These are phyloP conservation scores for Ligustrum vulgare DNA, from an alignment of 257 asterid genomes.

Conservation along the genomic window DNA sequence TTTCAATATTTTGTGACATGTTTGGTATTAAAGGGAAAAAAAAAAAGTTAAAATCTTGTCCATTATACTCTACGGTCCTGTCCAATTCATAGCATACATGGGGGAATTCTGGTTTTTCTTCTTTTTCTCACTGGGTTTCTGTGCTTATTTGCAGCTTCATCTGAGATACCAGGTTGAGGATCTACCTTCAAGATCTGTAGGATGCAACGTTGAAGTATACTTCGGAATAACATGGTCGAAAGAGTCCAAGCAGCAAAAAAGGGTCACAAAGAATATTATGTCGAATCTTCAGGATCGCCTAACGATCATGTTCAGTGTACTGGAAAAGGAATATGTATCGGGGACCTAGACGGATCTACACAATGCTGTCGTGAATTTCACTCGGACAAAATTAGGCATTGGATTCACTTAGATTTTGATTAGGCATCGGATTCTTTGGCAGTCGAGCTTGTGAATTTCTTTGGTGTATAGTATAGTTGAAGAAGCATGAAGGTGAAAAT, in stretches of 20 bases:
- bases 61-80: neutral
- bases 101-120: neutral
- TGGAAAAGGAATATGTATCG: constrained; percentile 89
- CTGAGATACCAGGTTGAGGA: constrained; percentile 84
- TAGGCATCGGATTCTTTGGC: neutral
- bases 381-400: no score
- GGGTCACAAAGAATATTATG: constrained; percentile 74
- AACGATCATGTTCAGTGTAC: constrained; percentile 65
- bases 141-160: constrained; percentile 67
- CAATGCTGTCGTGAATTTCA: neutral
- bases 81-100: neutral
- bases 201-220: constrained; percentile 78
- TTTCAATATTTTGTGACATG: neutral
- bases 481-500: no score
- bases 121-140: neutral
- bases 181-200: constrained; percentile 62
- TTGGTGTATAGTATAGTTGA: no score
- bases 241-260: constrained; percentile 67
- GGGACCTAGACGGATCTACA: constrained; percentile 25
- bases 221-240: constrained; percentile 86
- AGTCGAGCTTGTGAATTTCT: no score
- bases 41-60: no score
- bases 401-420: neutral
- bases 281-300: constrained; percentile 77
- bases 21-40: neutral